Conservation (phyloP, 2,329 filamentous ascomycete species). For the Trichophyton verrucosum region DNA sequence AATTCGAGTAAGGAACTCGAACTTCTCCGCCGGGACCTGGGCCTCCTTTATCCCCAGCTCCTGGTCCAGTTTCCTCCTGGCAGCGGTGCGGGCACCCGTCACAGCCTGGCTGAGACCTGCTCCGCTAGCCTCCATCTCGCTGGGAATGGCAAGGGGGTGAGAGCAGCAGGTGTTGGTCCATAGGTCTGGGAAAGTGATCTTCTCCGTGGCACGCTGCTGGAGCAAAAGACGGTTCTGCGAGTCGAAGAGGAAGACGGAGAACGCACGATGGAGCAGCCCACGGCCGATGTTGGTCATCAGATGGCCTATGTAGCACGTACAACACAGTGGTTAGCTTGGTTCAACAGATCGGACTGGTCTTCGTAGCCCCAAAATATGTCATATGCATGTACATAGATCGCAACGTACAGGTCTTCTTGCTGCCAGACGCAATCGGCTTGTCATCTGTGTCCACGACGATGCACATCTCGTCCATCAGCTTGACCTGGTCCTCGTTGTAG, state of each 20-base stretch:
- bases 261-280: conserved; percentile 89
- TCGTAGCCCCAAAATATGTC: neutral
- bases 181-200: conserved; percentile 98
- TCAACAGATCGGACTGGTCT: neutral
- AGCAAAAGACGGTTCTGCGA: conserved; percentile 82
- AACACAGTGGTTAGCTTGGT: neutral
- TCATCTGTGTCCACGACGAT: conserved; percentile 93
- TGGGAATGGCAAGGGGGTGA: conserved; percentile 80
- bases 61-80: conserved; percentile 84
- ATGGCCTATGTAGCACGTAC: conserved; percentile 52
- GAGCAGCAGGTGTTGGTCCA: conserved; percentile 99
- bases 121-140: conserved; percentile 57
- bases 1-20: conserved; percentile 88
- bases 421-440: conserved; percentile 82
- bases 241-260: conserved; percentile 97
- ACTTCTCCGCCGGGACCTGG: conserved; percentile 83
- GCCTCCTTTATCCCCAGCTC: conserved; percentile 82
- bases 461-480: conserved; percentile 97
- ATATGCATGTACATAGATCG: neutral
- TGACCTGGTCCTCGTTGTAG: conserved; percentile 95
- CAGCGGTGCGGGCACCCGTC: conserved; percentile 77
- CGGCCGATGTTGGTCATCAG: conserved; percentile 98
- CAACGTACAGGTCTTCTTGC: conserved; percentile 83
- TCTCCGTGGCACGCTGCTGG: conserved; percentile 88
- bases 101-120: conserved; percentile 67